phyloP scores from a whole-genome alignment of 1,284 basidiomycete species.

The Trichosporon sp. region DNA sequence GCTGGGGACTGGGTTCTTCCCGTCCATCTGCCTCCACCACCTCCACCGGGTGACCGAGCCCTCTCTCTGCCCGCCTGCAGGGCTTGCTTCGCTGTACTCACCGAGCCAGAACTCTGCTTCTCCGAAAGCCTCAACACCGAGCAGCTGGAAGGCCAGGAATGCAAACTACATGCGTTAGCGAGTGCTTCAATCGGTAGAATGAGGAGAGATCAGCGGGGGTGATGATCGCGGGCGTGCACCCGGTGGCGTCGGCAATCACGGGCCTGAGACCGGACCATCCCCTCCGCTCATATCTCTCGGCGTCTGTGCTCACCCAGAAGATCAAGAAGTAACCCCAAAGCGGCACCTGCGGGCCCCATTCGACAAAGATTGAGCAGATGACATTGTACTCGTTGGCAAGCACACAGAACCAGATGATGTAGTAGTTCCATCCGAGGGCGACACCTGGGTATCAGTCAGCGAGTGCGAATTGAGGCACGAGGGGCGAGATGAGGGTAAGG shows the following conservation, averaged over 20 bases:
- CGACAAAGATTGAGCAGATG: constrained; percentile 16
- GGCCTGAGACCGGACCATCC: no score
- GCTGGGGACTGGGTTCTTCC: no score
- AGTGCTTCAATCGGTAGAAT: constrained; percentile 7
- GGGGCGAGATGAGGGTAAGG: no score
- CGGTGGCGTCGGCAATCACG: constrained; percentile 9
- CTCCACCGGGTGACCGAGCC: not conserved
- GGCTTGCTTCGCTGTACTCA: not conserved
- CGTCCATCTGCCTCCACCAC: not conserved
- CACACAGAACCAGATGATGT: constrained; percentile 25
- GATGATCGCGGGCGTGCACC: no score
- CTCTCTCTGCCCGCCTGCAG: no score
- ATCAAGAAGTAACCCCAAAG: constrained; percentile 23
- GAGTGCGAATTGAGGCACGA: no score
- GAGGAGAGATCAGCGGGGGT: no score
- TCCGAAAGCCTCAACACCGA: constrained; percentile 27
- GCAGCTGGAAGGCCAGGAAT: constrained; percentile 28
- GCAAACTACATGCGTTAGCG: constrained; percentile 28
- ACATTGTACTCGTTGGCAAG: constrained; percentile 34
- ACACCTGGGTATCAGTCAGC: not conserved
- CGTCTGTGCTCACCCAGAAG: constrained; percentile 20
- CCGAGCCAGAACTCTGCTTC: constrained; percentile 24
- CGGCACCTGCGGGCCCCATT: constrained; percentile 20
- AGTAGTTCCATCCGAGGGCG: constrained; percentile 28
- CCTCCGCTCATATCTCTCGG: not conserved